Conservation (phyloP, 306 rosid genomes). For the Gleditsia sinensis region DNA sequence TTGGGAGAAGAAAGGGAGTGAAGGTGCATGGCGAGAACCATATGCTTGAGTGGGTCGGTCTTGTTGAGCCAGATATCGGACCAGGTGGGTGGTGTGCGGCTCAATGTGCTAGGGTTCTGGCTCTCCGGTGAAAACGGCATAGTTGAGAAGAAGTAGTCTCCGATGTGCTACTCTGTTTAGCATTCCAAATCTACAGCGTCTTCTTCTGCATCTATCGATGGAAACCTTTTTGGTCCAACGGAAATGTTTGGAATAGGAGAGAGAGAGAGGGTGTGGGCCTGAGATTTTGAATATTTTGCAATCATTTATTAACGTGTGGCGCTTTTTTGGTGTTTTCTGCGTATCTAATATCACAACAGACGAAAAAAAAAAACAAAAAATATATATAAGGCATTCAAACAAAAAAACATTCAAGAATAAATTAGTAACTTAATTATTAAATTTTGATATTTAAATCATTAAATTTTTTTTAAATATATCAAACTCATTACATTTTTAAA, state of each 20-base stretch:
- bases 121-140: conserved; percentile 55
- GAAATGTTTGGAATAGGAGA: conserved; percentile 16
- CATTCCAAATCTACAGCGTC: conserved; percentile 6
- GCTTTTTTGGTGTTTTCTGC: conserved; percentile 32
- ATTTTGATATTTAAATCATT: no score
- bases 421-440: no score
- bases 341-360: neutral
- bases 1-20: conserved; percentile 52
- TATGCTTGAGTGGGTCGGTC: conserved; percentile 49
- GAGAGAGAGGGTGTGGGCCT: neutral
- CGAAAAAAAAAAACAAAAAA: neutral
- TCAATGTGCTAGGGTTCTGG: conserved; percentile 36
- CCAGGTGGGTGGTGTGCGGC: conserved; percentile 52
- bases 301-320: neutral
- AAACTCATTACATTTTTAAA: no score
- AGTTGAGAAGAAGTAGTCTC: conserved; percentile 21
- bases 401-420: no score
- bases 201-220: neutral
- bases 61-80: conserved; percentile 68
- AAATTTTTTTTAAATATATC: no score
- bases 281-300: conserved; percentile 33
- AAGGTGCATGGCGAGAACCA: conserved; percentile 68
- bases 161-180: neutral
- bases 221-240: conserved; percentile 31
- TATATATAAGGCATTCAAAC: no score